Evolutionary conservation across 2,329 filamentous ascomycete genomes (phyloP), one percentile per base, ranked within the genome.

Genomic region (Fusarium napiforme): DNA sequence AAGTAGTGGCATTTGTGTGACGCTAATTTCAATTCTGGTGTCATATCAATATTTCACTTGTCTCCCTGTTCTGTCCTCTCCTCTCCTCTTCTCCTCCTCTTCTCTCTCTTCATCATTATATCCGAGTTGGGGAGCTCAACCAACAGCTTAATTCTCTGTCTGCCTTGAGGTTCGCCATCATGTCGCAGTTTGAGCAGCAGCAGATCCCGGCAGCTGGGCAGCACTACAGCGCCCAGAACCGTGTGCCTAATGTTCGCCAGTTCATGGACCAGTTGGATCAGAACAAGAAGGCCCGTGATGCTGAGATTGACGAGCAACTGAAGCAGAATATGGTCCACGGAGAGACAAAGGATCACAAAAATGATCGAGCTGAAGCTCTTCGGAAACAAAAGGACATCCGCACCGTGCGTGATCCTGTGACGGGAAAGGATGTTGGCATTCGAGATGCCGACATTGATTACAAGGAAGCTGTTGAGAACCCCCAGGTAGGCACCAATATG

Each of bases 221-320:
- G 78, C 92, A 95, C 80, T 98, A 97, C 85, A 96, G 93, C 36
- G 94, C 92, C 58, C 83, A 83, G 67, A 97, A 97, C 81, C 93
- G 93, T 30, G 91, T 98, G 60, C 96, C 96, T 11, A 97, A 94
- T 63, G 93, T 98, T 74, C 91, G 92, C 79, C 89, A 96, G 81
- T 97, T 97, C 74, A 88, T 97, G 74, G 88, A 93, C 60, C 89
- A 89, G 72, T 87, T 98, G 40, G 95, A 97, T 81, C 85, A 83
- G 60, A 91, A 97, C 75, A 97, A 97, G 85, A 90, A 88, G 76
- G 84, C 92, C 14, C 89, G 94, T 75, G 93, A 97, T 82, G 87
- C 87, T 64, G 84, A 88, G 72, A 91, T 97, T 69, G 93, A 97
- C 50, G 84, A 89, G 53, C 82, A 88, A 23, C 78, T 83, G 9